Base-by-base conservation (phyloP, 2,329 filamentous ascomycete genomes). In the Cercospora sp. region DNA sequence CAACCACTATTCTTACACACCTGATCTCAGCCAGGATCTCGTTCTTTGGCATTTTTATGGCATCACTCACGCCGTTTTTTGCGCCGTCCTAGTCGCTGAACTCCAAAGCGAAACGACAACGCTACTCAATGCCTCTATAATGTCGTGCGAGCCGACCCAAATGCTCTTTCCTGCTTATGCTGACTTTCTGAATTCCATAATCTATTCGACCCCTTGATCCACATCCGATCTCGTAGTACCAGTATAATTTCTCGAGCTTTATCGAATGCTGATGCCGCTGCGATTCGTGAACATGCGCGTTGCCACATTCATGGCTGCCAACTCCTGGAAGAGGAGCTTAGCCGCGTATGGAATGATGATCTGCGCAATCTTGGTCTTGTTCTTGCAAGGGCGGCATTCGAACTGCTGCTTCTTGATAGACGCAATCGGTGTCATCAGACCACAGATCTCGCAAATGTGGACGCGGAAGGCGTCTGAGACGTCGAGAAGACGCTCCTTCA, bases 401-500 rank as follows among this genome's bases (percentile, higher is more conserved):
- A 98, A 98, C 30, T 93, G 92, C 77, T 95, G 92, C 81, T 96
- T 97, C 76, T 94, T 94, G 68, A 99, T 87, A 88, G 90, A 97
- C 92, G 94, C 95, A 83, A 99, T 95, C 0, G 95, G 95, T 48
- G 94, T 99, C 95, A 99, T 99, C 75, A 99, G 86, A 75, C 95
- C 95, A 80, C 95, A 99, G 77, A 98, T 96, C 82, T 99, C 95
- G 83, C 95, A 99, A 77, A 99, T 91, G 81, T 99, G 95, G 68
- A 99, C 95, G 80, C 94, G 87, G 87, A 98, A 99, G 42, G 95
- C 94, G 83, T 99, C 95, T 63, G 93, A 97, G 61, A 99, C 95
- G 79, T 98, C 94, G 77, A 99, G 97, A 67, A 99, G 83, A 76
- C 95, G 89, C 85, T 99, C 95, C 83, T 99, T 99, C 78, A 99